Evolutionary conservation across 2,329 filamentous ascomycete genomes (phyloP).

Genomic region (Parafenestella ontariensis): DNA sequence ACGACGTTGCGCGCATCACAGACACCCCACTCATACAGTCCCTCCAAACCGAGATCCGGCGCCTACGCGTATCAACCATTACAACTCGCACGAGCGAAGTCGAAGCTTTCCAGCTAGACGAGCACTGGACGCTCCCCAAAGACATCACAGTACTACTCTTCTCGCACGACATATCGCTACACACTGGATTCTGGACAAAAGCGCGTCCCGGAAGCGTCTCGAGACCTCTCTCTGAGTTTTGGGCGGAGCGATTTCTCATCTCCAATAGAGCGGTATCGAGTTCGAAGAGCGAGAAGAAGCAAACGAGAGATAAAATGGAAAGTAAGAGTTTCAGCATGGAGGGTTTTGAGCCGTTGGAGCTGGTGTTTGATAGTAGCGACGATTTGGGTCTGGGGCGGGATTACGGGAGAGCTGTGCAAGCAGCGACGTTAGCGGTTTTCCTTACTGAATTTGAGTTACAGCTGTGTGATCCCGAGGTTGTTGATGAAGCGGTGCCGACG

Average conservation of each 20-base stretch:
- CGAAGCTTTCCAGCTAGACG: constrained; percentile 26
- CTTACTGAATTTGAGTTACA: constrained; percentile 36
- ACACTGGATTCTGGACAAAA: constrained; percentile 32
- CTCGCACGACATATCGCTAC: constrained; percentile 33
- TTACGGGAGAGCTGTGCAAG: constrained; percentile 26
- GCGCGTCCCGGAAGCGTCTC: constrained; percentile 20
- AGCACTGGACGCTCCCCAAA: constrained; percentile 28
- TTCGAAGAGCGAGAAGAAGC: neutral
- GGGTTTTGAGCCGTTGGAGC: constrained; percentile 19
- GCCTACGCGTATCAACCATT: constrained; percentile 26
- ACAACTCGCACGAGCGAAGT: constrained; percentile 13
- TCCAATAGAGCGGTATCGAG: constrained; percentile 4
- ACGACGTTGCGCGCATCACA: constrained; percentile 23
- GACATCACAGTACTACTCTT: constrained; percentile 24
- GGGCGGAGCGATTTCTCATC: constrained; percentile 34
- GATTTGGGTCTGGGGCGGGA: constrained; percentile 15
- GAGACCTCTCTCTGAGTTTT: constrained; percentile 35
- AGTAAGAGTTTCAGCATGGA: constrained; percentile 21
- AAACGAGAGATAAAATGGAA: constrained; percentile 2
- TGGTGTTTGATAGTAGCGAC: constrained; percentile 9
- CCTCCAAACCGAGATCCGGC: constrained; percentile 30
- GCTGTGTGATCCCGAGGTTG: constrained; percentile 28
- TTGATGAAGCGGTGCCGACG: constrained; percentile 26
- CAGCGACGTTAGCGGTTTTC: constrained; percentile 31
- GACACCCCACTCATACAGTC: constrained; percentile 33